Evolutionary conservation across 345 rosid species (phyloP), one percentile per base, ranked within the genome.

Genomic region (Moricandia arvensis): DNA sequence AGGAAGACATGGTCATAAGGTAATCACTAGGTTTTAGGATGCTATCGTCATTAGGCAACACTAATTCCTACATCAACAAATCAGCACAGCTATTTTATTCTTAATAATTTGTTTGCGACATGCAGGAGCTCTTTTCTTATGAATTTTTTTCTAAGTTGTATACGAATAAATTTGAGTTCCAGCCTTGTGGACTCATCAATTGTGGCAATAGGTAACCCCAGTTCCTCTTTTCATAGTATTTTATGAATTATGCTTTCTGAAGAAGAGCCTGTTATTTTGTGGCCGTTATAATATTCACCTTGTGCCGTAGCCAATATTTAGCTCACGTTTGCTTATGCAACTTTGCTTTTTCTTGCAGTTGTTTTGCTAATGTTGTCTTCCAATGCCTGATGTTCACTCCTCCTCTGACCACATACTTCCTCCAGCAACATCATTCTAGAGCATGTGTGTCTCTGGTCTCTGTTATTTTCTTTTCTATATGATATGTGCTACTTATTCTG

Each of bases 321-420:
- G 43, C 45, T 21, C 59, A 30, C 74, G 26, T 12, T 55, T 17
- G 61, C 75, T 79, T 55, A 71, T 43, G 17, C 66, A 57, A 69
- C 61, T 64, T 13, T 60, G 5, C 0, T 33, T 37, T 79, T 75
- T 79, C 69, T 68, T 83, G 86, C 97, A 96, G 98, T 83, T 96
- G 99, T 75, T 96, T 91, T 85, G 99, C 98, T 41, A 93, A 96
- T 80, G 93, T 85, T 72, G 92, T 91, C 64, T 86, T 96, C 79
- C 98, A 96, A 78, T 96, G 99, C 81, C 74, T 96, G 84, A 84
- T 87, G 69, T 90, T 96, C 75, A 93, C 99, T 66, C 95, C 96
- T 81, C 98, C 99, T 64, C 74, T 93, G 79, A 87, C 91, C 38
- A 80, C 98, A 57, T 96, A 86, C 81, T 91, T 96, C 76, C 85